Evolutionary conservation across 2,329 filamentous ascomycete species (phyloP).

Genomic region (Gliomastix tumulicola): DNA sequence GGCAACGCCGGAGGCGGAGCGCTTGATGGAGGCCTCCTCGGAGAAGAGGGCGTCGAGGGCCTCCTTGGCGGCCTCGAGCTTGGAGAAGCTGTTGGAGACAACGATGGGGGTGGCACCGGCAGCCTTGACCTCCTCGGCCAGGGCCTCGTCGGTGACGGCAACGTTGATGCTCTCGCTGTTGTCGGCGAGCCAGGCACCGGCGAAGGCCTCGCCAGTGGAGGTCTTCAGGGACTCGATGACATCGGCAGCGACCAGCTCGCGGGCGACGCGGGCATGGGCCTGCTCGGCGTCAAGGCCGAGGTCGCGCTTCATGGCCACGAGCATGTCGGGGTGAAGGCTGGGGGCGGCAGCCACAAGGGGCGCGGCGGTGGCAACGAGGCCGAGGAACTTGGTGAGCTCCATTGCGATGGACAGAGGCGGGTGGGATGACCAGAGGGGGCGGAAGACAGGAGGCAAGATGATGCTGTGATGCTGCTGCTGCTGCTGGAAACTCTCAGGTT

Average conservation of each 20-base stretch:
- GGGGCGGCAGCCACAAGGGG: conserved; percentile 31
- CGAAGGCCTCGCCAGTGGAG: conserved; percentile 24
- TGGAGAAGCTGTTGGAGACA: conserved; percentile 23
- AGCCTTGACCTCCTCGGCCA: conserved; percentile 22
- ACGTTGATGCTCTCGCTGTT: conserved; percentile 24
- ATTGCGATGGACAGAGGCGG: no score
- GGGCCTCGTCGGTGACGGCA: conserved; percentile 25
- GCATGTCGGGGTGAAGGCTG: conserved; percentile 28
- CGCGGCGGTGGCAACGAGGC: conserved; percentile 27
- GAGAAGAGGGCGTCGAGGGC: conserved; percentile 35
- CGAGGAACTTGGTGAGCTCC: conserved; percentile 28
- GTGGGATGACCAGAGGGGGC: no score
- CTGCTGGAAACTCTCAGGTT: no score
- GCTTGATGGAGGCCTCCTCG: conserved; percentile 14
- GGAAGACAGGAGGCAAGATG: no score
- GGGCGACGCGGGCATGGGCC: conserved; percentile 27
- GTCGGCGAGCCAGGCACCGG: conserved; percentile 27
- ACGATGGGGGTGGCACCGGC: conserved; percentile 25
- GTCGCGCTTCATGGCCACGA: conserved; percentile 34
- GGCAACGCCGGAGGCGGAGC: conserved; percentile 4
- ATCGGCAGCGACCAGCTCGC: conserved; percentile 23
- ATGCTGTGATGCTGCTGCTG: no score
- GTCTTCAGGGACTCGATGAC: conserved; percentile 25
- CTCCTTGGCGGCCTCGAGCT: conserved; percentile 30
- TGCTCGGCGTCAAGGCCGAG: conserved; percentile 27